Evolutionary conservation across 768 basidiomycete genomes (phyloP).

Genomic region (Hortiboletus flavorubellus): DNA sequence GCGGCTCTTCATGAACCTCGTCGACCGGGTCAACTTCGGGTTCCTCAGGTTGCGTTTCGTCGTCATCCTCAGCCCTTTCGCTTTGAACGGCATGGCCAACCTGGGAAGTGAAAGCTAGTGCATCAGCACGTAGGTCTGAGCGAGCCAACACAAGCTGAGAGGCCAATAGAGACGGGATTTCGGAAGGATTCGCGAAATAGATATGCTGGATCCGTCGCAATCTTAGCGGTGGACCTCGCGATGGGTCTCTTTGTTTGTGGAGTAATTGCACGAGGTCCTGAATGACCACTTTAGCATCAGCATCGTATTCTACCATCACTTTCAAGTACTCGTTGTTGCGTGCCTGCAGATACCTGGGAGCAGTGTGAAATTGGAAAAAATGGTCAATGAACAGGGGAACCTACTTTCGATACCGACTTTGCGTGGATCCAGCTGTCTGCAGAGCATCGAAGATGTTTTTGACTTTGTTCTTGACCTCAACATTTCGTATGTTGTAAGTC

Average conservation of each 20-base stretch:
- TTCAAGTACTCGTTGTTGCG: slow-evolving; percentile 8
- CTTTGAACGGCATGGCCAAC: not conserved
- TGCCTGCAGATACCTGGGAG: no score
- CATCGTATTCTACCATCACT: not conserved
- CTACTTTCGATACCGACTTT: slow-evolving; percentile 11
- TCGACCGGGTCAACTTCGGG: slow-evolving; percentile 3
- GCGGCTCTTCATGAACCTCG: slow-evolving; percentile 12
- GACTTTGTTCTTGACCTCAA: not conserved
- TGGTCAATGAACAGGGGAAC: no score
- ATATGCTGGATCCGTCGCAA: no score
- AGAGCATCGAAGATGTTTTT: slow-evolving; percentile 8
- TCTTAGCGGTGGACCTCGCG: no score
- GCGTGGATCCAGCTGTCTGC: not conserved
- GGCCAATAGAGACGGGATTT: not conserved
- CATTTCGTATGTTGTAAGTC: slow-evolving; percentile 26
- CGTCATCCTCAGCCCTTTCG: not conserved
- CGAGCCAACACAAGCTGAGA: slow-evolving; percentile 12
- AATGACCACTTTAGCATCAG: not conserved
- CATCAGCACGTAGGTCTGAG: slow-evolving; percentile 12
- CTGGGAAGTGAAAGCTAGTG: slow-evolving; percentile 15
- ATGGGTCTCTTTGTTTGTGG: slow-evolving; percentile 6
- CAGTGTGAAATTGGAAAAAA: no score
- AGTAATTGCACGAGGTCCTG: slow-evolving; percentile 24
- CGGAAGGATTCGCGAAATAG: no score
- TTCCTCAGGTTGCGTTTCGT: not conserved